Base-by-base conservation (phyloP, 2,329 filamentous ascomycete genomes). In the Scytalidium lignicola region DNA sequence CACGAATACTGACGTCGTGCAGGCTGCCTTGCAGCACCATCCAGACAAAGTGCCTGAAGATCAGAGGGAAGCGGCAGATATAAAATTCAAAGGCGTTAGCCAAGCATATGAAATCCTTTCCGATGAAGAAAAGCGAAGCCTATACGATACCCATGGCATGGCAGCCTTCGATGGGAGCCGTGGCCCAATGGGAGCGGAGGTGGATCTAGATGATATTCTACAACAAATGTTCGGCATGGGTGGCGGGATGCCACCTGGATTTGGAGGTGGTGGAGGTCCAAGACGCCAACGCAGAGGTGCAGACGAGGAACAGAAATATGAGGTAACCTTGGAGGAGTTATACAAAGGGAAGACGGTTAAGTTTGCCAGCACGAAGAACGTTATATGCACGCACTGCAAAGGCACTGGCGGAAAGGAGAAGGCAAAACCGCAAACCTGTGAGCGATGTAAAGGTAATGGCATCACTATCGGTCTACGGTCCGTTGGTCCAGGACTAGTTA, bases 281-380 rank as follows among this genome's bases (percentile, higher is more conserved):
- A 74, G 74, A 56, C 75, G 78, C 57, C 83, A 84, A 20, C 76
- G 85, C 51, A 86, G 83, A 60, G 90, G 92, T 42, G 82, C 80
- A 47, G 85, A 91, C 58, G 92, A 96, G 68, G 86, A 95, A 66
- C 89, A 95, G 62, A 82, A 89, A 60, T 97, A 99, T 71, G 85
- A 90, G 66, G 88, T 97, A 50, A 87, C 83, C 2, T 73, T 99
- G 51, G 93, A 97, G 67, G 93, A 99, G 69, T 77, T 99, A 26
- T 99, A 97, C 79, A 96, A 95, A 73, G 93, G 93, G 62, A 96
- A 97, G 77, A 96, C 93, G 1, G 93, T 95, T 64, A 93, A 95
- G 72, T 96, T 99, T 67, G 85, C 90, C 8, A 93, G 88, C 63
- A 95, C 91, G 63, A 97, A 97, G 75, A 92, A 96, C 64, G 80